Evolutionary conservation across 2,329 filamentous ascomycete genomes (phyloP).

Genomic region (Chaetomium globosum): DNA sequence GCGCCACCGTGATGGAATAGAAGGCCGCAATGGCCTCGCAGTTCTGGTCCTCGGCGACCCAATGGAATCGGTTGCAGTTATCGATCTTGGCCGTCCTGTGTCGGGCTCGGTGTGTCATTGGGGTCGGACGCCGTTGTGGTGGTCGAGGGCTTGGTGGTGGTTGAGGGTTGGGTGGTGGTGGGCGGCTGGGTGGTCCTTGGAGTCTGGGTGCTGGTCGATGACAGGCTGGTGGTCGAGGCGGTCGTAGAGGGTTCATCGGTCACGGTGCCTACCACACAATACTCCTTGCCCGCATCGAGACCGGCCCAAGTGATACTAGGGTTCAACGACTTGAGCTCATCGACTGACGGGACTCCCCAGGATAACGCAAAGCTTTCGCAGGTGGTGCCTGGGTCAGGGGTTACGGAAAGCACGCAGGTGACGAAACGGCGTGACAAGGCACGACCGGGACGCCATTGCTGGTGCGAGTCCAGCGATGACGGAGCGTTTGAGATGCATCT

Average conservation of each 20-base stretch:
- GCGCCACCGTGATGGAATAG: conserved; percentile 16
- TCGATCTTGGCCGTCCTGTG: conserved; percentile 38
- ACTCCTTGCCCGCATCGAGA: conserved; percentile 20
- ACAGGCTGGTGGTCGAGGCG: not conserved
- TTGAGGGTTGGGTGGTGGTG: not conserved
- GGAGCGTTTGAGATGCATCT: conserved; percentile 14
- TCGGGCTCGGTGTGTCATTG: conserved; percentile 37
- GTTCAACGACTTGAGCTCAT: conserved; percentile 30
- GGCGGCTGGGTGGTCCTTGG: not conserved
- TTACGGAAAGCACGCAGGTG: conserved; percentile 19
- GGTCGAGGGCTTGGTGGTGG: not conserved
- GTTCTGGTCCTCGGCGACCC: conserved; percentile 14
- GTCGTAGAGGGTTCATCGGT: conserved; percentile 16
- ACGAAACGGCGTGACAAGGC: conserved; percentile 16
- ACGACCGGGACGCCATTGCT: conserved; percentile 11
- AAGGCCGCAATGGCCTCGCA: conserved; percentile 24
- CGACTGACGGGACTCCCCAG: conserved; percentile 21
- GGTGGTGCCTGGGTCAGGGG: conserved; percentile 13
- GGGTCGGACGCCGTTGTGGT: conserved; percentile 24
- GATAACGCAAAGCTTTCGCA: conserved; percentile 27
- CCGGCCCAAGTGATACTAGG: conserved; percentile 25
- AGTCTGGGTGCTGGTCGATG: not conserved
- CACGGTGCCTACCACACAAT: conserved; percentile 28
- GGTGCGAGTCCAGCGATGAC: conserved; percentile 10
- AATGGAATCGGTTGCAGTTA: conserved; percentile 28